Conservation (phyloP, 148 eudicot genomes). For the Spergularia marina region DNA sequence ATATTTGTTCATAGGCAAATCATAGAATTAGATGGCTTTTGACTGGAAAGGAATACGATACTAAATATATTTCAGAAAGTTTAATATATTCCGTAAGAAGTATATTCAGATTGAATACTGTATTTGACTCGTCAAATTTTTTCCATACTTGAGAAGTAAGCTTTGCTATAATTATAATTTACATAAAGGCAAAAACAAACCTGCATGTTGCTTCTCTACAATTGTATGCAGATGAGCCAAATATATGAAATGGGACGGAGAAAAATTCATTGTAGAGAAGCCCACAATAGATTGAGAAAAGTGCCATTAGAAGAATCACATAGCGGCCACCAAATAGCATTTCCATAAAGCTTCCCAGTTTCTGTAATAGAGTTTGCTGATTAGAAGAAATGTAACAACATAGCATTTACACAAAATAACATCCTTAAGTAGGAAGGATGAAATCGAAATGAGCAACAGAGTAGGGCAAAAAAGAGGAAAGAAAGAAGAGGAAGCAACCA, state of each 20-base stretch:
- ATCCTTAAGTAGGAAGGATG: neutral
- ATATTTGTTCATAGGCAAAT: neutral
- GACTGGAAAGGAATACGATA: neutral
- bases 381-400: constrained; percentile 15
- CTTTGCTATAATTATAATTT: neutral
- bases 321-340: constrained; percentile 99
- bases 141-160: neutral
- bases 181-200: constrained; percentile 29
- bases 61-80: neutral
- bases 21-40: neutral
- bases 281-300: constrained; percentile 93
- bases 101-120: neutral
- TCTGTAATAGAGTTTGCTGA: constrained; percentile 44
- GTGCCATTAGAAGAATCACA: constrained; percentile 83
- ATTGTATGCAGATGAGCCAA: constrained; percentile 88
- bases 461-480: neutral
- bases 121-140: neutral
- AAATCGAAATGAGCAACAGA: neutral
- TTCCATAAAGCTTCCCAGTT: constrained; percentile 99
- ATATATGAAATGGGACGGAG: constrained; percentile 91
- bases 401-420: constrained; percentile 6
- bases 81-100: constrained; percentile 9
- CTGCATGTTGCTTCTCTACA: constrained; percentile 91
- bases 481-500: neutral
- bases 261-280: constrained; percentile 96